phyloP scores from a whole-genome alignment of 768 basidiomycete genomes.

The Dentipellis sp. region DNA sequence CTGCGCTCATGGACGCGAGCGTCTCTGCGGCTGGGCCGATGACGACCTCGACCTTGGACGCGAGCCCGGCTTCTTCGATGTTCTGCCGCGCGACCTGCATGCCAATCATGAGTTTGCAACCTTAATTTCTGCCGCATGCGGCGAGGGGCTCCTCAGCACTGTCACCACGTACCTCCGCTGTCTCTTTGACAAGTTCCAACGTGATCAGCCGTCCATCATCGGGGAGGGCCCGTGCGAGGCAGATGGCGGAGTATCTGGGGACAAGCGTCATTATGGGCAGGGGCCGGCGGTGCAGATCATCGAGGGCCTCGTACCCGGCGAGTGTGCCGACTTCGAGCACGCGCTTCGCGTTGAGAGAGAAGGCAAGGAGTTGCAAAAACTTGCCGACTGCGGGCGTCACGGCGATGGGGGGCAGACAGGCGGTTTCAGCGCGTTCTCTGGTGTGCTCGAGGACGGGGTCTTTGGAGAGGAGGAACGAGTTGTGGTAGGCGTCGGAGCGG shows the following conservation, averaged over 20 bases:
- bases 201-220: conserved; percentile 40
- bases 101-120: background rate
- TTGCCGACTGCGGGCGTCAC: conserved; percentile 49
- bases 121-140: background rate
- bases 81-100: conserved; percentile 15
- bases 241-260: conserved; percentile 26
- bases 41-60: conserved; percentile 38
- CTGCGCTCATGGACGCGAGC: conserved; percentile 36
- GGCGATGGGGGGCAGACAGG: conserved; percentile 43
- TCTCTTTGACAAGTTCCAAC: conserved; percentile 32
- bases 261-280: background rate
- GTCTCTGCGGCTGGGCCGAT: conserved; percentile 44
- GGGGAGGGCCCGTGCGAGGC: conserved; percentile 31
- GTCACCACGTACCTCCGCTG: conserved; percentile 32
- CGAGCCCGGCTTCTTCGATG: conserved; percentile 42
- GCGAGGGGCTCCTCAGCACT: background rate
- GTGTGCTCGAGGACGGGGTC: conserved; percentile 36
- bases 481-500: conserved; percentile 45
- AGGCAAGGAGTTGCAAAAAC: conserved; percentile 42
- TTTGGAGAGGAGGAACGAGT: conserved; percentile 38
- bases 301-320: conserved; percentile 36
- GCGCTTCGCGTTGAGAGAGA: conserved; percentile 42
- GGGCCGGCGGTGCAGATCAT: background rate
- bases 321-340: conserved; percentile 61
- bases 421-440: conserved; percentile 28